A percentile compares a stretch with the other conserved stretches of the same genome.
phyloP scores from a whole-genome alignment of 345 rosid genomes.

The Odontarrhena argentea region DNA sequence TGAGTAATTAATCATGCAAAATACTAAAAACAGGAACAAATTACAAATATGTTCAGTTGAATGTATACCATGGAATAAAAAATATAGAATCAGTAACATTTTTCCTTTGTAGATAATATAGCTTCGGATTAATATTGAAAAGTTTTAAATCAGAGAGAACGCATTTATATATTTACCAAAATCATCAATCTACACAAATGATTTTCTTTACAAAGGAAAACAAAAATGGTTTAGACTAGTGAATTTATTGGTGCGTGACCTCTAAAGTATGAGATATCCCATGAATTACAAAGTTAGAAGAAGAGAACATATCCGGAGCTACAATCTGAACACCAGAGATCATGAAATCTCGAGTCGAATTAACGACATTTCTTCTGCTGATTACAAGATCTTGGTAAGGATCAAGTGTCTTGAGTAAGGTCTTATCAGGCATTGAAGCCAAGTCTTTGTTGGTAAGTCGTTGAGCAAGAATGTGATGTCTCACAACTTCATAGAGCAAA shows the following conservation, averaged over 20 bases:
- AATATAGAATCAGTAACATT: too few relatives aligned
- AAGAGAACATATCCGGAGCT: slow-evolving; percentile 57
- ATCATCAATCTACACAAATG: too few relatives aligned
- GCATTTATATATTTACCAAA: too few relatives aligned
- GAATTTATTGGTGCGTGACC: slow-evolving; percentile 32
- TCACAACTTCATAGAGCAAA: slow-evolving; percentile 56
- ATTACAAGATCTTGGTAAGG: slow-evolving; percentile 50
- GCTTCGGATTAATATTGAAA: too few relatives aligned
- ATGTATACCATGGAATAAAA: too few relatives aligned
- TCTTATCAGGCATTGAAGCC: slow-evolving; percentile 48
- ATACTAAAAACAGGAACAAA: too few relatives aligned
- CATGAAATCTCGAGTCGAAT: slow-evolving; percentile 39
- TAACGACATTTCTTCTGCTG: slow-evolving; percentile 22
- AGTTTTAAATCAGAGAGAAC: too few relatives aligned
- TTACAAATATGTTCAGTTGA: too few relatives aligned
- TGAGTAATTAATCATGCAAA: neutral
- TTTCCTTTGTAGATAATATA: too few relatives aligned
- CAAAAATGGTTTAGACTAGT: slow-evolving; percentile 13
- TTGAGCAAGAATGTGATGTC: slow-evolving; percentile 55
- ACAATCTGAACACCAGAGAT: slow-evolving; percentile 57
- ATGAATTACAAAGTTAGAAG: slow-evolving; percentile 56
- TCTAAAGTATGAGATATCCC: slow-evolving; percentile 56
- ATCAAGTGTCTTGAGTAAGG: slow-evolving; percentile 50
- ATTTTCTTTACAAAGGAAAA: neutral
- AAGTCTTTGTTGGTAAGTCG: slow-evolving; percentile 51